Percentiles rank a stretch among this genome's conserved stretches.
Evolutionary conservation across 169 alveolate genomes (phyloP).

Genomic region (Perkinsus olseni): DNA sequence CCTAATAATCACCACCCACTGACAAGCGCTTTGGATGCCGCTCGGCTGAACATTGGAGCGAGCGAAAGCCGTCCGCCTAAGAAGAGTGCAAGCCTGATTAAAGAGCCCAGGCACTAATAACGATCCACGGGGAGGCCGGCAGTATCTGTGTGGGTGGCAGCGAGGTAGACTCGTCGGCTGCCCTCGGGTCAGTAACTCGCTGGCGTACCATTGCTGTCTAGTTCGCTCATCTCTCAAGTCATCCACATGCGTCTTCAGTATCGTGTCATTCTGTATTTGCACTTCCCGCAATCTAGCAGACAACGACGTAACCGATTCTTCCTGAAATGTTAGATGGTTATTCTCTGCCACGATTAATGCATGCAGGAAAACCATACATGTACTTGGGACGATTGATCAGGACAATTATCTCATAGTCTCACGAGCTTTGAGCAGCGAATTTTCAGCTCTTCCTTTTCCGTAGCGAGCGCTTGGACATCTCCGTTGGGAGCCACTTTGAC

Average conservation of each 20-base stretch:
- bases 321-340: neutral
- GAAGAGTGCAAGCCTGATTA: no score
- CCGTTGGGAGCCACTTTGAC: neutral
- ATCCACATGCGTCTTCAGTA: neutral
- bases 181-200: no score
- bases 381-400: neutral
- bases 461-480: neutral
- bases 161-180: no score
- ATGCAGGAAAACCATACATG: neutral
- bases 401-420: neutral
- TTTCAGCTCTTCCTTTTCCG: neutral
- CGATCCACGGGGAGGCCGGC: no score
- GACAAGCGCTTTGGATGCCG: neutral
- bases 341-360: neutral
- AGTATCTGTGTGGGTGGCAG: no score
- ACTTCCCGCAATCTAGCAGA: neutral
- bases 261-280: neutral
- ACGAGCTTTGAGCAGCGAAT: neutral
- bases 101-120: no score
- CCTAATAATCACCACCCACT: neutral
- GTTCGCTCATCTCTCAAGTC: neutral
- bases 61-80: no score
- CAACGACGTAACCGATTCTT: neutral
- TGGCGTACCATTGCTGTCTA: neutral
- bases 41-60: neutral